These are phyloP conservation scores for Musa troglodytarum DNA, from an alignment of 176 grass and related monocot species.

Conservation along the genomic window DNA sequence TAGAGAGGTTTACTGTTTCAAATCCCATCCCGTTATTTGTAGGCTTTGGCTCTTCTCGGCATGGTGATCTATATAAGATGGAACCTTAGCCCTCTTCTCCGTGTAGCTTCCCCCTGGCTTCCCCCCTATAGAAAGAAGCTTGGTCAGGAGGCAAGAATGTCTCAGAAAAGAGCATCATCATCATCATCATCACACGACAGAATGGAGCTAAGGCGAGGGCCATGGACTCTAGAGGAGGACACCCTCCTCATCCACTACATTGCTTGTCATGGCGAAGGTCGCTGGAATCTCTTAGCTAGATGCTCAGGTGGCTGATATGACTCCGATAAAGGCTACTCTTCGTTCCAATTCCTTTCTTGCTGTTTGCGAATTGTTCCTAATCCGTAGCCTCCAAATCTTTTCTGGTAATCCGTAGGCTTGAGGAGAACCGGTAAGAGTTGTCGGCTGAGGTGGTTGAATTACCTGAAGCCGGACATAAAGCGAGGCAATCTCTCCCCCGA, in stretches of 20 bases:
- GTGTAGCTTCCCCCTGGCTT: no score
- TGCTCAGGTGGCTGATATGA: neutral
- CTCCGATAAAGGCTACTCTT: neutral
- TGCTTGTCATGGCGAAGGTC: slow-evolving; percentile 10
- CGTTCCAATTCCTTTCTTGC: neutral
- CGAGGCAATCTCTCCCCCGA: slow-evolving; percentile 10
- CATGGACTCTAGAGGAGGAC: slow-evolving; percentile 18
- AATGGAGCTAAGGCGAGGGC: slow-evolving; percentile 9
- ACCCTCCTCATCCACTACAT: slow-evolving; percentile 23
- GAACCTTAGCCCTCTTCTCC: neutral
- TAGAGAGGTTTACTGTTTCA: neutral
- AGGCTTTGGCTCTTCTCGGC: no score
- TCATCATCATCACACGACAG: neutral
- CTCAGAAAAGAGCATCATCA: slow-evolving; percentile 2
- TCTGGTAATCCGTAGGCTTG: neutral
- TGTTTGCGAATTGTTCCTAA: neutral
- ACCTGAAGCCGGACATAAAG: slow-evolving; percentile 7
- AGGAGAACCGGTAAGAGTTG: slow-evolving; percentile 17
- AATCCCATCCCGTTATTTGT: neutral
- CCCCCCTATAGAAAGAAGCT: neutral
- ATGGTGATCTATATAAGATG: slow-evolving; percentile 12
- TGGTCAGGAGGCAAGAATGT: neutral
- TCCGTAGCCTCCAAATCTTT: neutral
- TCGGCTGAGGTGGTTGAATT: slow-evolving; percentile 13
- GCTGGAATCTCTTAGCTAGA: slow-evolving; percentile 18